Evolutionary conservation across 2,329 filamentous ascomycete genomes (phyloP).

Genomic region (Chaetomiaceae sp.): DNA sequence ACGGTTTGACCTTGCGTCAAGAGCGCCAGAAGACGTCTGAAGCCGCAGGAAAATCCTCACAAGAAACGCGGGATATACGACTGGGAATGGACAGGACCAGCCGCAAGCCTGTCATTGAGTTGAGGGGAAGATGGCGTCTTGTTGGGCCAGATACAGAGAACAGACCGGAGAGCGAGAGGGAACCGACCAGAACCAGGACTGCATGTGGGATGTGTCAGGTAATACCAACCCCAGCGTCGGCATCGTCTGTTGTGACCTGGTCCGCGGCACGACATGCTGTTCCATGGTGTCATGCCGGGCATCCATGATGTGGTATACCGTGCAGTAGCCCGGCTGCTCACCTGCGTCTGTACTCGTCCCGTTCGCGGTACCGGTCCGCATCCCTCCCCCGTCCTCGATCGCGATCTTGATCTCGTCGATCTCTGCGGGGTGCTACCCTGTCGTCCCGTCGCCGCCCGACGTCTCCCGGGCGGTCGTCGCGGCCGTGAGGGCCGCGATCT

Average conservation of each 20-base stretch:
- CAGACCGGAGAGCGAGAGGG: not conserved
- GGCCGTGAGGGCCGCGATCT: conserved; percentile 19
- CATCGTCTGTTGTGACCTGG: not conserved
- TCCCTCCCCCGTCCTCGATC: conserved; percentile 27
- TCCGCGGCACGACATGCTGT: not conserved
- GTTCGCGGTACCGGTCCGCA: conserved; percentile 31
- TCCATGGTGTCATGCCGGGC: not conserved
- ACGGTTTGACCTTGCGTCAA: too few relatives aligned
- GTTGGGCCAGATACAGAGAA: not conserved
- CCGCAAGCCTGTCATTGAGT: not conserved
- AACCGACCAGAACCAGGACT: too few relatives aligned
- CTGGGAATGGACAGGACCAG: too few relatives aligned
- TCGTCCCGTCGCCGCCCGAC: conserved; percentile 23
- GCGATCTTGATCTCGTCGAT: conserved; percentile 34
- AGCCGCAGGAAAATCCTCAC: too few relatives aligned
- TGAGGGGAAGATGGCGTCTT: not conserved
- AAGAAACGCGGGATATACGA: too few relatives aligned
- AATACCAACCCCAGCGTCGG: too few relatives aligned
- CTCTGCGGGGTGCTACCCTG: conserved; percentile 27
- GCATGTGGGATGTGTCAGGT: too few relatives aligned
- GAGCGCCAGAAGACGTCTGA: too few relatives aligned
- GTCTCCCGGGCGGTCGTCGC: conserved; percentile 29
- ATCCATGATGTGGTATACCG: too few relatives aligned
- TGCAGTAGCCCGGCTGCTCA: not conserved
- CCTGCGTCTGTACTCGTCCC: conserved; percentile 23